Evolutionary conservation across 2,329 filamentous ascomycete genomes (phyloP), one percentile per base, ranked within the genome.

Genomic region (Thermochaetoides dissita): DNA sequence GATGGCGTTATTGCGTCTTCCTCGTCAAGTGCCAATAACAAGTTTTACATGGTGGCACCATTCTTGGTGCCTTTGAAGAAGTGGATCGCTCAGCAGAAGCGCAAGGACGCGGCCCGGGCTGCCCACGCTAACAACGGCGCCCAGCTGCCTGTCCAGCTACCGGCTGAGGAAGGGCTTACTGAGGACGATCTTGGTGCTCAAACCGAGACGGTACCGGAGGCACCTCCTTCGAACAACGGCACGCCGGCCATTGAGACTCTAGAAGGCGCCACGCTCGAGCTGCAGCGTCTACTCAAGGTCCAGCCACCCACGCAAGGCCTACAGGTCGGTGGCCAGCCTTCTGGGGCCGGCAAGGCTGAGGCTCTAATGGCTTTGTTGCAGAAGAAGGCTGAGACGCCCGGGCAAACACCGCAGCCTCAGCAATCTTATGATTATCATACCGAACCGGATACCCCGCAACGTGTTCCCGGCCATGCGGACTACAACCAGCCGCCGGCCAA

Each of bases 11-110:
- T 65, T 10, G 62, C 69, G 3, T n/a, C n/a, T n/a, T n/a, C n/a
- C n/a, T n/a, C n/a, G n/a, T n/a, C n/a, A n/a, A n/a, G n/a, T n/a
- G 84, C 81, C 52, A 78, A 79, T 34, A 87, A 84, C 59, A 95
- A 89, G 56, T 96, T 95, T 59, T 98, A 95, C 63, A 95, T 96
- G 85, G 91, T 98, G 11, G 87, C 87, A 0, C 88, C 89, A 0
- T 98, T 98, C 57, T 68, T 96, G 42, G 78, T 78, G 1, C 83
- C 79, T 6, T 63, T 98, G 38, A 88, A 86, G 61, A 86, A 85
- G 59, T 96, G 88, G 88, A 86, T 96, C 37, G 67, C 77, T n/a
- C 75, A 81, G 49, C 85, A 94, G 62, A 81, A 76, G 65, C 87
- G 81, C 62, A 69, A 72, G n/a, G 83, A 84, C 52, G 66, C 67